Conservation (phyloP, 2,329 filamentous ascomycete species). For the Trichophyton schoenleinii region DNA sequence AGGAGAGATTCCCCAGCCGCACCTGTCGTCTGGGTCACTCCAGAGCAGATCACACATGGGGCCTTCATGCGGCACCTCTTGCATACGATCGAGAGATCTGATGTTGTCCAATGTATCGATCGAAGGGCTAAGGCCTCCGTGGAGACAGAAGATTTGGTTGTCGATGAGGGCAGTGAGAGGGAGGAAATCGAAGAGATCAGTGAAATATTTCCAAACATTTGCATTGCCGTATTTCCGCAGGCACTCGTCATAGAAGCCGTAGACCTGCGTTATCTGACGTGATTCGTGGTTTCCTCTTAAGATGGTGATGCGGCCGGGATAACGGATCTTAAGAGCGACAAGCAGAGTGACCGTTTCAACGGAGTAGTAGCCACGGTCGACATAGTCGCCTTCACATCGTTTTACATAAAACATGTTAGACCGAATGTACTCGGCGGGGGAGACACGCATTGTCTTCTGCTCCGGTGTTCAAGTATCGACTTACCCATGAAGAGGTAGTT, state of each 20-base stretch:
- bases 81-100: slow-evolving; percentile 58
- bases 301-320: slow-evolving; percentile 58
- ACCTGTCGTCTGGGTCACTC: slow-evolving; percentile 61
- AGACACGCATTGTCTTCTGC: neutral
- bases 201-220: slow-evolving; percentile 67
- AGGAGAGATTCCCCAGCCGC: slow-evolving; percentile 58
- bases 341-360: slow-evolving; percentile 60
- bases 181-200: slow-evolving; percentile 66
- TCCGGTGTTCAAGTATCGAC: slow-evolving; percentile 8
- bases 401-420: neutral
- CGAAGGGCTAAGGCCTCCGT: slow-evolving; percentile 59
- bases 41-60: slow-evolving; percentile 67
- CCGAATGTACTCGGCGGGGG: neutral
- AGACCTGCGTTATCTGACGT: slow-evolving; percentile 64
- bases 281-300: slow-evolving; percentile 66
- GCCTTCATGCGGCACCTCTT: slow-evolving; percentile 65
- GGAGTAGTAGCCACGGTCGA: slow-evolving; percentile 62
- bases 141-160: slow-evolving; percentile 60
- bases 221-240: slow-evolving; percentile 66
- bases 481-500: slow-evolving; percentile 94
- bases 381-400: slow-evolving; percentile 47
- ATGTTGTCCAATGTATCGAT: slow-evolving; percentile 66
- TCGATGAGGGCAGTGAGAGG: slow-evolving; percentile 62
- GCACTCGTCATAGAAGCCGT: slow-evolving; percentile 68
- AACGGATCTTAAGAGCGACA: slow-evolving; percentile 56